phyloP scores from a whole-genome alignment of 83 land plant genomes.

The Thuja plicata region DNA sequence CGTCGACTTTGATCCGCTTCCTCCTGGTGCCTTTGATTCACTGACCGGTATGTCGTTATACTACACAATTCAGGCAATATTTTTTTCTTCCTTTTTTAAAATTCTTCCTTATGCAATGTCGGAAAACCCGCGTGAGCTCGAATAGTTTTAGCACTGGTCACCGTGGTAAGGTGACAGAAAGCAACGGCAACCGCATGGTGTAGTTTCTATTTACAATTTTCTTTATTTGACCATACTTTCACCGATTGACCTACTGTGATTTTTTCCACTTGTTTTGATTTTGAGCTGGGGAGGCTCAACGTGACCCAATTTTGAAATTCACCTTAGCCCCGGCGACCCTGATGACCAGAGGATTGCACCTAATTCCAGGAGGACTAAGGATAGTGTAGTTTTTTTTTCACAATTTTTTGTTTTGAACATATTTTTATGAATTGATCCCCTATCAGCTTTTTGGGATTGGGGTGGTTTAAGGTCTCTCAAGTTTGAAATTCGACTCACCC shows the following conservation, averaged over 20 bases:
- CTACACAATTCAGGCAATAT: background rate
- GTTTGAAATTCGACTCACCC: too few species aligned
- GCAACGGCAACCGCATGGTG: background rate
- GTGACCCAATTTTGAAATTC: too few species aligned
- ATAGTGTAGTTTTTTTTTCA: too few species aligned
- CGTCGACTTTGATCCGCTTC: constrained; percentile 79
- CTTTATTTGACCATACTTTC: background rate
- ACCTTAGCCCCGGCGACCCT: too few species aligned
- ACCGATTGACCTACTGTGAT: too few species aligned
- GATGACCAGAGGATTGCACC: too few species aligned
- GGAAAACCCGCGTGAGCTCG: background rate
- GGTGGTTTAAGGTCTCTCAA: too few species aligned
- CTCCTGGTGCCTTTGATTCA: constrained; percentile 74
- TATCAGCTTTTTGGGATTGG: background rate
- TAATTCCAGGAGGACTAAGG: too few species aligned
- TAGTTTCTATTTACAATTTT: background rate
- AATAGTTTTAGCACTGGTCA: background rate
- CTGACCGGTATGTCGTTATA: constrained; percentile 38
- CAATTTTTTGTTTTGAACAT: too few species aligned
- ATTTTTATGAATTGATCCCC: too few species aligned
- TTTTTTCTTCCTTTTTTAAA: background rate
- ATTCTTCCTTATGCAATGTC: background rate
- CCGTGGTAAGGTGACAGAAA: background rate
- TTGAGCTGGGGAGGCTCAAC: too few species aligned
- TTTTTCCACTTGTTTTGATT: too few species aligned